Percentiles rank a stretch among this genome's conserved stretches.
phyloP scores from a whole-genome alignment of 2,329 filamentous ascomycete genomes.

The Trichocomaceae sp. region DNA sequence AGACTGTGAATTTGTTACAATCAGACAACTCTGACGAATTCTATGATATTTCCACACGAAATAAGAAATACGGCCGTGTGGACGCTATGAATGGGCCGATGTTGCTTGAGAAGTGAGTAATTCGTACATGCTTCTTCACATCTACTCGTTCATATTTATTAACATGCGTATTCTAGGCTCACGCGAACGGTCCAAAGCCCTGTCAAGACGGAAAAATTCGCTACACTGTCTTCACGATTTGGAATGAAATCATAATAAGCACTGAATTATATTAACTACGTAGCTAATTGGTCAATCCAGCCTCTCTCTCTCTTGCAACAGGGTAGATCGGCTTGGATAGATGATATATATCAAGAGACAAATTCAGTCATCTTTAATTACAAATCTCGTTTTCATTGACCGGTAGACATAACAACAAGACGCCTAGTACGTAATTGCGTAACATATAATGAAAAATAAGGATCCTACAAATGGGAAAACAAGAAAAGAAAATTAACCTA shows the following conservation, averaged over 20 bases:
- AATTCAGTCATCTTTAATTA: background rate
- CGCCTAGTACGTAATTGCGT: constrained; percentile 4
- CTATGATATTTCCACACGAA: constrained; percentile 81
- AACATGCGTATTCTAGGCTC: constrained; percentile 43
- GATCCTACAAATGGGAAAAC: background rate
- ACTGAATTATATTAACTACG: background rate
- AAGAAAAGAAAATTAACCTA: background rate
- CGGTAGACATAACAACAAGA: constrained; percentile 3
- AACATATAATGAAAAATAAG: background rate
- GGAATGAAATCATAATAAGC: constrained; percentile 48
- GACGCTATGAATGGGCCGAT: constrained; percentile 84
- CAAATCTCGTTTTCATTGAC: constrained; percentile 6
- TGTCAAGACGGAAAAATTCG: constrained; percentile 57
- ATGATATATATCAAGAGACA: background rate
- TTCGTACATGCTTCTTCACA: background rate
- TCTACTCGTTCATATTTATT: constrained; percentile 5
- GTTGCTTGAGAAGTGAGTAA: constrained; percentile 77
- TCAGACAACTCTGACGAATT: constrained; percentile 91
- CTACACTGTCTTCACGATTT: constrained; percentile 68
- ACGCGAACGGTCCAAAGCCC: constrained; percentile 57
- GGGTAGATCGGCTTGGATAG: background rate
- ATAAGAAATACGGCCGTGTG: constrained; percentile 90
- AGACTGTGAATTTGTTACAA: constrained; percentile 84
- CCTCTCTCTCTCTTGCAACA: background rate
- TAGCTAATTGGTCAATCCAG: background rate